These are phyloP conservation scores for Chaetoceros muelleri DNA, from an alignment of 108 stramenopile species.

Conservation along the genomic window DNA sequence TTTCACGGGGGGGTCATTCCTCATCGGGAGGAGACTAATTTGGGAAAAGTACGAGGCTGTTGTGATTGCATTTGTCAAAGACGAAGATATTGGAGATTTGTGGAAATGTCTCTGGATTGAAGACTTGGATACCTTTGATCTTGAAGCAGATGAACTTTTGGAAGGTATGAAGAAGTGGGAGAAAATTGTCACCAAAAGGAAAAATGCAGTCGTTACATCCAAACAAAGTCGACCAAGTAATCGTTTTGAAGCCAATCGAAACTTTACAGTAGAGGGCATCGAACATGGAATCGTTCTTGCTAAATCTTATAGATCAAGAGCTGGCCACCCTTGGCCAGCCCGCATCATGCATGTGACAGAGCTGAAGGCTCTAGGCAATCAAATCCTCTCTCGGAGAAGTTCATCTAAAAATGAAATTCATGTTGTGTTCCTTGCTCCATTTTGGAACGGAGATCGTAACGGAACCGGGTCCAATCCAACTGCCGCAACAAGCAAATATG, in stretches of 20 bases:
- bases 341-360: slow-evolving; percentile 74
- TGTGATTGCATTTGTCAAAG: slow-evolving; percentile 70
- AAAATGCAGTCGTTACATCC: not conserved
- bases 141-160: slow-evolving; percentile 69
- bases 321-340: slow-evolving; percentile 77
- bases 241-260: slow-evolving; percentile 34
- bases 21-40: slow-evolving; percentile 46
- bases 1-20: slow-evolving; percentile 48
- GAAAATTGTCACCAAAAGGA: slow-evolving; percentile 24
- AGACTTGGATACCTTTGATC: slow-evolving; percentile 67
- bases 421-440: slow-evolving; percentile 68
- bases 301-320: slow-evolving; percentile 37
- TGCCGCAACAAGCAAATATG: slow-evolving; percentile 12
- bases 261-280: slow-evolving; percentile 60
- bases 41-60: slow-evolving; percentile 69
- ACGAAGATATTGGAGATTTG: slow-evolving; percentile 68
- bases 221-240: slow-evolving; percentile 17
- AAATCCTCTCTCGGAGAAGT: slow-evolving; percentile 13
- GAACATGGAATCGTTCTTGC: slow-evolving; percentile 80
- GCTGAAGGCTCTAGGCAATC: slow-evolving; percentile 5
- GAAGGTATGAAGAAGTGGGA: slow-evolving; percentile 57
- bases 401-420: slow-evolving; percentile 48
- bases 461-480: slow-evolving; percentile 11
- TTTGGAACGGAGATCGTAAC: slow-evolving; percentile 42
- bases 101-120: slow-evolving; percentile 79